phyloP scores from a whole-genome alignment of 305 asterid species.

The Fraxinus platypoda region DNA sequence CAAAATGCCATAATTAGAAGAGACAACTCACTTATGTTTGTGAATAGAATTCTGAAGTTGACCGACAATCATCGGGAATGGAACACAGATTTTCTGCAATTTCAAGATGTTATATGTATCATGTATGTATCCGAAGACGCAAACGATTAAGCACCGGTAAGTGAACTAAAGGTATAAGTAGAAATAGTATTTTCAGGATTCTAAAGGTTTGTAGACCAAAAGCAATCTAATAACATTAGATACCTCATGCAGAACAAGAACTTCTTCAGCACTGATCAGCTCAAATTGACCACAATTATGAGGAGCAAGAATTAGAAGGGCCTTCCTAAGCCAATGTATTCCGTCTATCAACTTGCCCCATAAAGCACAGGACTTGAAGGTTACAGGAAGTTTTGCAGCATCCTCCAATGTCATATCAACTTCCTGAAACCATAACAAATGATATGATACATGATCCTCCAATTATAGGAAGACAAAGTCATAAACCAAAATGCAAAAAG shows the following conservation, averaged over 20 bases:
- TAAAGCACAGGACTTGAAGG: conserved; percentile 50
- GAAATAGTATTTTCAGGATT: conserved; percentile 1
- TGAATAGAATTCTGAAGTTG: conserved; percentile 57
- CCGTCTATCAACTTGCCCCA: conserved; percentile 53
- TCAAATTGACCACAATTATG: conserved; percentile 38
- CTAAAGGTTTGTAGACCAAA: conserved; percentile 14
- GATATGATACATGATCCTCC: conserved; percentile 19
- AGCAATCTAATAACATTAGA: conserved; percentile 16
- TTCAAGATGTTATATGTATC: conserved; percentile 24
- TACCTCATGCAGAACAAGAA: conserved; percentile 66
- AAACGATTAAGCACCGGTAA: conserved; percentile 1
- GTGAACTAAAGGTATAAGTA: conserved; percentile 4
- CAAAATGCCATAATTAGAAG: conserved; percentile 9
- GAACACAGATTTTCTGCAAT: conserved; percentile 56
- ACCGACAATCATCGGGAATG: conserved; percentile 55
- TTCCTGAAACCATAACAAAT: conserved; percentile 49
- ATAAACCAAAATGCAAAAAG: conserved; percentile 9
- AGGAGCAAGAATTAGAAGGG: conserved; percentile 62
- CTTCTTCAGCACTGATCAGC: conserved; percentile 57
- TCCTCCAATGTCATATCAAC: conserved; percentile 61
- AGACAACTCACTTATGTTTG: conserved; percentile 71
- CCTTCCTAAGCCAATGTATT: conserved; percentile 64
- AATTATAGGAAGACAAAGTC: conserved; percentile 19
- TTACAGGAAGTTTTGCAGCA: conserved; percentile 46
- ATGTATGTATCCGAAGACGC: background rate